These are phyloP conservation scores for Brassica rapa DNA, from an alignment of 345 rosid genomes.

Conservation along the genomic window DNA sequence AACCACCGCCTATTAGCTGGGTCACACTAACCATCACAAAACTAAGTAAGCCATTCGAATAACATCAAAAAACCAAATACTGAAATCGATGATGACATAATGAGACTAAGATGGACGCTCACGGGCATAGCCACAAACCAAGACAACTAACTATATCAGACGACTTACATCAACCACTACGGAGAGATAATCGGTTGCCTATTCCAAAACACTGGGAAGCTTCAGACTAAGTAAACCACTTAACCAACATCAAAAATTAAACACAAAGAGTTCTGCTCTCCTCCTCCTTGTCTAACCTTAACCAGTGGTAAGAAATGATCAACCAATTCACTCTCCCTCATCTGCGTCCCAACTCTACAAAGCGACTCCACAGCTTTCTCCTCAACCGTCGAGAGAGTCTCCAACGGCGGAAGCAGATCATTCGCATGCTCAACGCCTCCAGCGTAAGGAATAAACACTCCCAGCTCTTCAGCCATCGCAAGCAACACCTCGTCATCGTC, in stretches of 20 bases:
- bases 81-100: background rate
- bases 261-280: background rate
- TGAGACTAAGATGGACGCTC: background rate
- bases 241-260: background rate
- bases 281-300: slow-evolving; percentile 48
- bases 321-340: slow-evolving; percentile 70
- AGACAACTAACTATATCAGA: background rate
- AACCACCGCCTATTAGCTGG: too few species aligned
- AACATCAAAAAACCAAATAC: background rate
- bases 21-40: background rate
- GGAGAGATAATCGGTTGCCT: background rate
- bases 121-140: background rate
- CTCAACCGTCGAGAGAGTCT: slow-evolving; percentile 68
- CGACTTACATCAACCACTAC: background rate
- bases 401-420: slow-evolving; percentile 66
- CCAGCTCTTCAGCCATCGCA: slow-evolving; percentile 81
- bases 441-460: slow-evolving; percentile 74
- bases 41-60: background rate
- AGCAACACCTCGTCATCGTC: slow-evolving; percentile 82
- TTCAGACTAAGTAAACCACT: slow-evolving; percentile 1
- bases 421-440: slow-evolving; percentile 72
- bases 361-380: slow-evolving; percentile 73
- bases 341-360: slow-evolving; percentile 69
- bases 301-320: slow-evolving; percentile 62
- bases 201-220: background rate